phyloP scores from a whole-genome alignment of 1,284 basidiomycete species.

The Cryptococcus sp. region DNA sequence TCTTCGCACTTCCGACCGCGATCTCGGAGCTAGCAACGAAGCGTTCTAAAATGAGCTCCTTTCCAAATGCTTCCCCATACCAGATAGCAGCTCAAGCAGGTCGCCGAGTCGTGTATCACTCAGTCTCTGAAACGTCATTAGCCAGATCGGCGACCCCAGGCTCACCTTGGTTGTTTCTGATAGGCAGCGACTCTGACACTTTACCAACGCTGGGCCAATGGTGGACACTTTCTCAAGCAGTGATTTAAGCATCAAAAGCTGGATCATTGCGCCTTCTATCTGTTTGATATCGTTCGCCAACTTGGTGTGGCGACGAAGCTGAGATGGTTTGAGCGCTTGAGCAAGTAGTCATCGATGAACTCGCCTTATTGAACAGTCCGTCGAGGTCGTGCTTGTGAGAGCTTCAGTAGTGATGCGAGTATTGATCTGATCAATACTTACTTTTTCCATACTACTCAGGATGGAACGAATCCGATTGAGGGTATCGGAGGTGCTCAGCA shows the following conservation, averaged over 20 bases:
- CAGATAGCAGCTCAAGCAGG: too few species aligned
- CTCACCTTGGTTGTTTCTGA: too few species aligned
- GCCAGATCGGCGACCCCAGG: too few species aligned
- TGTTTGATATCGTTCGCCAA: background rate
- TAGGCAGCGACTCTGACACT: background rate
- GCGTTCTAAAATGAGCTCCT: slow-evolving; percentile 2
- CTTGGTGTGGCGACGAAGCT: background rate
- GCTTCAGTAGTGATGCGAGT: too few species aligned
- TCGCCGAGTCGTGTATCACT: too few species aligned
- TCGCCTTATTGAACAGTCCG: too few species aligned
- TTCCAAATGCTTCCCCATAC: too few species aligned
- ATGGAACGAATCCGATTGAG: slow-evolving; percentile 7
- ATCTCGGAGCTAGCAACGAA: background rate
- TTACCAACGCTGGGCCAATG: background rate
- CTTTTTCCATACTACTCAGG: too few species aligned
- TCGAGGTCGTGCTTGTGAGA: too few species aligned
- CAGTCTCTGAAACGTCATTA: too few species aligned
- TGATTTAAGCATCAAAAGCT: slow-evolving; percentile 9
- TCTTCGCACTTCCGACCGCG: background rate
- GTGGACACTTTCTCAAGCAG: slow-evolving; percentile 5
- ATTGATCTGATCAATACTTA: too few species aligned
- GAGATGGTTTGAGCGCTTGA: slow-evolving; percentile 1
- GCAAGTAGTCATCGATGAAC: slow-evolving; percentile 8
- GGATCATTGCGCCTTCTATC: slow-evolving; percentile 10
- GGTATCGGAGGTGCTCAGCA: slow-evolving; percentile 13